These are phyloP conservation scores for Funneliformis geosporum DNA, from an alignment of 192 early-diverging fungal genomes.

Conservation along the genomic window DNA sequence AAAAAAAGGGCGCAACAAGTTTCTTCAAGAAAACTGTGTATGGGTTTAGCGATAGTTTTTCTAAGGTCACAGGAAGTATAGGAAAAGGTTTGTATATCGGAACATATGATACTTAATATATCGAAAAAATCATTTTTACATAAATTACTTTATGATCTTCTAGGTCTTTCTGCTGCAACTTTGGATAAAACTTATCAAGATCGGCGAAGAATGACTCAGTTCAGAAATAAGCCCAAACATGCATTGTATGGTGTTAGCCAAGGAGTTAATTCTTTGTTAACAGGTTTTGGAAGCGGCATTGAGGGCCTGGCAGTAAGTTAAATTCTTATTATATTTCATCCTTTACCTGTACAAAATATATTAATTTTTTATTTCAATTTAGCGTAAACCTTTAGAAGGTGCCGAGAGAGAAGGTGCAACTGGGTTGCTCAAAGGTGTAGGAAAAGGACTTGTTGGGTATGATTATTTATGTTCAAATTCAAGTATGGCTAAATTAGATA, in stretches of 20 bases:
- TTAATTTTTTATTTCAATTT: background rate
- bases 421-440: constrained; percentile 95
- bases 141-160: background rate
- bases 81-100: constrained; percentile 71
- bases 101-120: background rate
- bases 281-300: constrained; percentile 82
- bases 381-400: constrained; percentile 74
- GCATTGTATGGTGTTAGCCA: constrained; percentile 84
- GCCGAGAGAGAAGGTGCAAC: constrained; percentile 85
- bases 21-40: constrained; percentile 93
- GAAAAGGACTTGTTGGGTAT: constrained; percentile 90
- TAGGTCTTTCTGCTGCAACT: constrained; percentile 83
- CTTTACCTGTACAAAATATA: background rate
- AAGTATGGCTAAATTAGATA: background rate
- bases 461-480: background rate
- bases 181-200: constrained; percentile 91
- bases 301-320: constrained; percentile 79
- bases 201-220: constrained; percentile 72
- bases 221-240: constrained; percentile 88
- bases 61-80: constrained; percentile 94
- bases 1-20: constrained; percentile 66
- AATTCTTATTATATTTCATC: background rate
- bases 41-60: constrained; percentile 92
- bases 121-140: background rate
- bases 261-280: constrained; percentile 82